These are phyloP conservation scores for Macrophomina pseudophaseolina DNA, from an alignment of 2,329 filamentous ascomycete genomes.

Conservation along the genomic window DNA sequence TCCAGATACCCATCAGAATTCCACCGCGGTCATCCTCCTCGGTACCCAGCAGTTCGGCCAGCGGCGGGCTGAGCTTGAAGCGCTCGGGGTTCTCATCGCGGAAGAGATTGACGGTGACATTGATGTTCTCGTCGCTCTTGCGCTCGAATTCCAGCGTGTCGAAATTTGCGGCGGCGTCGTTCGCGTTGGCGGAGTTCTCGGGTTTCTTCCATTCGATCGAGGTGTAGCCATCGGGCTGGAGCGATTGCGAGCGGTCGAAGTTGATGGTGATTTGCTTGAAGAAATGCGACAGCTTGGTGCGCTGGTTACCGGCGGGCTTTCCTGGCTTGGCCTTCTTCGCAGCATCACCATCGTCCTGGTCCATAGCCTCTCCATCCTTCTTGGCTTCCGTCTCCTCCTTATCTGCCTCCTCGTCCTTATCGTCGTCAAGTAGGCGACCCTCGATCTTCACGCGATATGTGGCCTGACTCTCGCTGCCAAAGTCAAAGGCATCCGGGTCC, in stretches of 20 bases:
- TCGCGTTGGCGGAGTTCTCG: constrained; percentile 57
- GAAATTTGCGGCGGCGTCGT: constrained; percentile 73
- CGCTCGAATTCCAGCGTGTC: constrained; percentile 92
- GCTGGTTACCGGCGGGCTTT: constrained; percentile 38
- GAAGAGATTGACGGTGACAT: constrained; percentile 84
- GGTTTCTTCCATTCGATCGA: constrained; percentile 89
- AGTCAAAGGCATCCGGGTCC: constrained; percentile 79
- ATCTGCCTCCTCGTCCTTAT: constrained; percentile 39
- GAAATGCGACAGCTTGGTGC: constrained; percentile 73
- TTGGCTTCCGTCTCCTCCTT: constrained; percentile 33
- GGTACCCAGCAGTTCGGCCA: constrained; percentile 85
- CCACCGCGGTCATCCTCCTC: constrained; percentile 86
- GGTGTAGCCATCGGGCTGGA: constrained; percentile 67
- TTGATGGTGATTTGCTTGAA: constrained; percentile 78
- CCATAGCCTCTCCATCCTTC: constrained; percentile 61
- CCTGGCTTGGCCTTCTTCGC: constrained; percentile 32
- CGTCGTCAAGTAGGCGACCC: constrained; percentile 73
- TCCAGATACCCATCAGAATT: constrained; percentile 90
- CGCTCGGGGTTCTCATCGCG: constrained; percentile 86
- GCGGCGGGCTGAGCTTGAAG: constrained; percentile 75
- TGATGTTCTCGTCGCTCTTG: constrained; percentile 88
- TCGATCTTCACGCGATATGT: constrained; percentile 92
- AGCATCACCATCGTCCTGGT: constrained; percentile 58
- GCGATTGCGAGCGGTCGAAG: constrained; percentile 62
- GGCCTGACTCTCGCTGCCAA: constrained; percentile 75